Conservation (phyloP, 305 asterid genomes). For the Withania somnifera region DNA sequence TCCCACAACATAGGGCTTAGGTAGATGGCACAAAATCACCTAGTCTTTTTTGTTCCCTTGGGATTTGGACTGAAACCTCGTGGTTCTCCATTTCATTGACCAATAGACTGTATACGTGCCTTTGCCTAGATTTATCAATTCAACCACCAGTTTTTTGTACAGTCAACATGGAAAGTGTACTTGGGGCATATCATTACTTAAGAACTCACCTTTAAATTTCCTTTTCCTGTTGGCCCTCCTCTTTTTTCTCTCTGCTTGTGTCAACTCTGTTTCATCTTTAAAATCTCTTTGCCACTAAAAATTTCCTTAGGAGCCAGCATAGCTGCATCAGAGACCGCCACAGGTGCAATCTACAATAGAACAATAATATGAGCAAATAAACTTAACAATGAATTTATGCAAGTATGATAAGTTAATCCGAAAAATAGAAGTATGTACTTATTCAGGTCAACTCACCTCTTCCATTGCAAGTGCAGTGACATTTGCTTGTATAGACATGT, state of each 20-base stretch:
- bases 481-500: slow-evolving; percentile 84
- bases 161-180: background rate
- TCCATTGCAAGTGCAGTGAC: slow-evolving; percentile 96
- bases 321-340: slow-evolving; percentile 92
- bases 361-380: background rate
- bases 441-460: slow-evolving; percentile 49
- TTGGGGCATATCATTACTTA: background rate
- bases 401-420: background rate
- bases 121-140: no score
- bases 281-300: slow-evolving; percentile 71
- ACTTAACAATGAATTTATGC: background rate
- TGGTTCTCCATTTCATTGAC: background rate
- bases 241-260: slow-evolving; percentile 71
- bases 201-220: slow-evolving; percentile 55
- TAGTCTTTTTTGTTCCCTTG: background rate
- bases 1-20: background rate
- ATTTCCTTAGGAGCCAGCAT: slow-evolving; percentile 99
- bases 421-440: background rate
- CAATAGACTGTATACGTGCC: background rate
- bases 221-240: slow-evolving; percentile 88
- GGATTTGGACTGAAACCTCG: background rate
- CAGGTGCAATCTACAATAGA: slow-evolving; percentile 67
- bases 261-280: slow-evolving; percentile 82
- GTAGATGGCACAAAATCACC: background rate
- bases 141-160: background rate